These are phyloP conservation scores for Ophioceras dolichostomum DNA, from an alignment of 2,329 filamentous ascomycete genomes.

Conservation along the genomic window DNA sequence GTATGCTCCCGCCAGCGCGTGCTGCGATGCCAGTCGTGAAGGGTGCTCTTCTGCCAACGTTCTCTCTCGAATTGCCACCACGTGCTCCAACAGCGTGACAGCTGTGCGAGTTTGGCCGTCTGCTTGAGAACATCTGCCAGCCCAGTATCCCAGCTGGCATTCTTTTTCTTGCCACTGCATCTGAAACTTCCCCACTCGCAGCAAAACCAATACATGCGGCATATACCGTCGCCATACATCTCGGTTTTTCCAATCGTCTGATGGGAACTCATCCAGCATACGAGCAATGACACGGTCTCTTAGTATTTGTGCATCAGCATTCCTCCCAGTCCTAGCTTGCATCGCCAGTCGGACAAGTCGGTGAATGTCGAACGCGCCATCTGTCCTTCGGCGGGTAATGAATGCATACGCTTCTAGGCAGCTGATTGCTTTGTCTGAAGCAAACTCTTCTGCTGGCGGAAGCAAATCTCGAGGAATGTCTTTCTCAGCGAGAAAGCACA, in stretches of 20 bases:
- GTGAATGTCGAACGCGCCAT: slow-evolving; percentile 15
- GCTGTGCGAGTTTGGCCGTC: neutral
- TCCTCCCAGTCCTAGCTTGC: neutral
- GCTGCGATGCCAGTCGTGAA: slow-evolving; percentile 4
- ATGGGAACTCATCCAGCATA: neutral
- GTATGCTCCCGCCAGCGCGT: slow-evolving; percentile 10
- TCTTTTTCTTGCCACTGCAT: neutral
- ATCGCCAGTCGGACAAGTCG: slow-evolving; percentile 17
- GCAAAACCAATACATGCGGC: neutral
- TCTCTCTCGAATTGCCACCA: neutral
- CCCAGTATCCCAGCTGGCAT: neutral
- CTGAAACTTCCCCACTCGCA: neutral
- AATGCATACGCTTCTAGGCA: slow-evolving; percentile 18
- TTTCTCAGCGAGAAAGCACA: slow-evolving; percentile 16
- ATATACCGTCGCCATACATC: neutral
- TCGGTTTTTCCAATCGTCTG: neutral
- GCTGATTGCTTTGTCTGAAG: slow-evolving; percentile 12
- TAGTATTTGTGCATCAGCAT: neutral
- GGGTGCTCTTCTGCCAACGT: neutral
- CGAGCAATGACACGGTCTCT: neutral
- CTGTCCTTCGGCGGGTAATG: slow-evolving; percentile 10
- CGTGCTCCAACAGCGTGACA: neutral
- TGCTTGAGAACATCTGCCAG: neutral
- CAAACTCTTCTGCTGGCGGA: slow-evolving; percentile 5
- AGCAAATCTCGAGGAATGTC: slow-evolving; percentile 16